Percentiles rank a stretch among this genome's conserved stretches.
phyloP scores from a whole-genome alignment of 139 green algal genomes.

The Volvox africanus region DNA sequence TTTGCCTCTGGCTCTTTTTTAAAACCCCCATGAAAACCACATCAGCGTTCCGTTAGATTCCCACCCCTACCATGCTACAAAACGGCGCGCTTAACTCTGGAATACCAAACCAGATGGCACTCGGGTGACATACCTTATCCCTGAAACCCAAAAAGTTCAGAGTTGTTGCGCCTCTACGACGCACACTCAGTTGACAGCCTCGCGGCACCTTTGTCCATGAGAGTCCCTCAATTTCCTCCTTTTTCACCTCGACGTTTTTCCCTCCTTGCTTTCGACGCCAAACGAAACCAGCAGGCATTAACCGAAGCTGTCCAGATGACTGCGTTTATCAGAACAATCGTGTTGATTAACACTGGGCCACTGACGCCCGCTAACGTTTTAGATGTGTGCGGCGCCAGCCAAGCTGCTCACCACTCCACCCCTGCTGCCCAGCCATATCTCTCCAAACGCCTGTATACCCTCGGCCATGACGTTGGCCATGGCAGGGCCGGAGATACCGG shows the following conservation, averaged over 20 bases:
- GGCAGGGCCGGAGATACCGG: constrained; percentile 10
- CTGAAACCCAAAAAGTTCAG: constrained; percentile 85
- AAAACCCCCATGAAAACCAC: too few species aligned
- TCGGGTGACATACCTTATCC: constrained; percentile 63
- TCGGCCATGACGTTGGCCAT: constrained; percentile 42
- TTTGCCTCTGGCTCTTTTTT: too few species aligned
- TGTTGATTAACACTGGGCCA: not conserved
- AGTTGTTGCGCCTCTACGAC: constrained; percentile 50
- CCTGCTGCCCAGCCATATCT: constrained; percentile 47
- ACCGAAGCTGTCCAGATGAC: constrained; percentile 61
- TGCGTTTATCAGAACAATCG: constrained; percentile 4
- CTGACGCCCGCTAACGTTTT: not conserved
- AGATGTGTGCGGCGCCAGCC: not conserved
- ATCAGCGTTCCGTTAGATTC: too few species aligned
- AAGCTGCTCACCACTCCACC: constrained; percentile 39
- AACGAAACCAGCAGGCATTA: constrained; percentile 57
- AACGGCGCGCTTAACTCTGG: too few species aligned
- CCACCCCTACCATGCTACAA: too few species aligned
- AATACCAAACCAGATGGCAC: too few species aligned
- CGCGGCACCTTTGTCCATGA: constrained; percentile 71
- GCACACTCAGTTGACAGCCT: constrained; percentile 76
- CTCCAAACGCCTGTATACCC: constrained; percentile 32
- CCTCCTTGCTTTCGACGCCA: constrained; percentile 69
- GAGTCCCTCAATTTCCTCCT: constrained; percentile 77
- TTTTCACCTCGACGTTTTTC: constrained; percentile 67